These are phyloP conservation scores for Linanthus parryae DNA, from an alignment of 148 eudicot species.

Conservation along the genomic window DNA sequence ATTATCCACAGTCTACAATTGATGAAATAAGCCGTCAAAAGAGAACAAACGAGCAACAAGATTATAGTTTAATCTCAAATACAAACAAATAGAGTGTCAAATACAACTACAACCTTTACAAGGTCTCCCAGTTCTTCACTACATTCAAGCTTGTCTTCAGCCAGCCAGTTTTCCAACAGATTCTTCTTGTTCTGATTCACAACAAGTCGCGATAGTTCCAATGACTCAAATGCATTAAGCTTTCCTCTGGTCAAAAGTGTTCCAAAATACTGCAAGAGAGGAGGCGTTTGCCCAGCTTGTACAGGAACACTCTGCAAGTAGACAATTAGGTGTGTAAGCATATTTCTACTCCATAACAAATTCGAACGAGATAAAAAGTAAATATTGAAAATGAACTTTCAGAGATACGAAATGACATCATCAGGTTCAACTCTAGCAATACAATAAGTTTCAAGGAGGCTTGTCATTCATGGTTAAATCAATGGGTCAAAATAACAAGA, in stretches of 20 bases:
- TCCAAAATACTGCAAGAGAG: conserved; percentile 91
- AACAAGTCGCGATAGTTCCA: conserved; percentile 92
- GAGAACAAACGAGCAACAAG: not conserved
- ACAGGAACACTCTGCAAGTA: conserved; percentile 96
- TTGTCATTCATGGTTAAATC: too few species aligned
- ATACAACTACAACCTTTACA: conserved; percentile 59
- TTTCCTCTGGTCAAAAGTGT: conserved; percentile 87
- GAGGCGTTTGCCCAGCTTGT: conserved; percentile 98
- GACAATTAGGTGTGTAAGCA: too few species aligned
- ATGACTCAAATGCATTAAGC: conserved; percentile 90
- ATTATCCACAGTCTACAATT: conserved; percentile 87
- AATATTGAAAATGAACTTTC: too few species aligned
- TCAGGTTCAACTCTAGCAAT: too few species aligned
- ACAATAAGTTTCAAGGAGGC: too few species aligned
- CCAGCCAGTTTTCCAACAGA: conserved; percentile 93
- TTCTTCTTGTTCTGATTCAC: conserved; percentile 98
- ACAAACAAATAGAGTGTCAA: not conserved
- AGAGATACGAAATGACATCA: too few species aligned
- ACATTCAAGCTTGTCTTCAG: conserved; percentile 95
- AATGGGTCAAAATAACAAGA: too few species aligned
- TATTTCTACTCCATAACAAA: too few species aligned
- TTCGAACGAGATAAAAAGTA: too few species aligned
- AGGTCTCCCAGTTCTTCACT: conserved; percentile 99
- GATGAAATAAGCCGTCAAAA: conserved; percentile 4
- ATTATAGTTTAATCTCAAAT: not conserved